Evolutionary conservation across 805 yeast species (phyloP).

Genomic region (Kluyveromyces nonfermentans): DNA sequence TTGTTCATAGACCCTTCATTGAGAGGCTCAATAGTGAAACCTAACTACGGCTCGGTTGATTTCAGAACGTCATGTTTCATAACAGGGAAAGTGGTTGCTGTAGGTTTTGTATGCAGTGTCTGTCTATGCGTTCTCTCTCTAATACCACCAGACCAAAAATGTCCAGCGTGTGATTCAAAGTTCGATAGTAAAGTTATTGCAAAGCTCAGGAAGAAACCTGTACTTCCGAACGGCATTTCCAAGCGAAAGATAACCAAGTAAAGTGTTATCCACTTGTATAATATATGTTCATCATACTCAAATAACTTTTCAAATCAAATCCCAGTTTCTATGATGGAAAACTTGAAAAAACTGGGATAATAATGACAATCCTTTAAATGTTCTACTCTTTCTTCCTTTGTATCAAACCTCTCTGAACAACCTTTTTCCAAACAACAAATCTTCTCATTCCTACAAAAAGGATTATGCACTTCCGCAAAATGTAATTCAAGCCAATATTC

Average conservation of each 20-base stretch:
- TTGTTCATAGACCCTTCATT: slow-evolving; percentile 80
- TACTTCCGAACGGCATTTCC: slow-evolving; percentile 34
- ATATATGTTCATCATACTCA: neutral
- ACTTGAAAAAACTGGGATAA: slow-evolving; percentile 10
- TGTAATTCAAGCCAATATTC: slow-evolving; percentile 37
- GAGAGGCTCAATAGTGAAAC: slow-evolving; percentile 65
- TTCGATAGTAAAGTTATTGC: slow-evolving; percentile 59
- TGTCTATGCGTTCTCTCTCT: slow-evolving; percentile 71
- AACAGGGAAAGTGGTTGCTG: slow-evolving; percentile 82
- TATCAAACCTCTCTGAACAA: slow-evolving; percentile 34
- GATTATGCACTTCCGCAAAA: slow-evolving; percentile 44
- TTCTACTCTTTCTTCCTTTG: slow-evolving; percentile 33
- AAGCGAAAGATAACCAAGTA: slow-evolving; percentile 15
- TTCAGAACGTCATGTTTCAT: slow-evolving; percentile 91
- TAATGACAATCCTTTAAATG: slow-evolving; percentile 45
- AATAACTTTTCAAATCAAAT: neutral
- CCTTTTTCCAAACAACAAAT: slow-evolving; percentile 35
- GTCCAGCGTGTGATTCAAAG: slow-evolving; percentile 80
- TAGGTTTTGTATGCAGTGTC: slow-evolving; percentile 92
- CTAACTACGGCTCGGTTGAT: slow-evolving; percentile 79
- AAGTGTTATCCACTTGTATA: too few species aligned
- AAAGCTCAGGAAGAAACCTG: slow-evolving; percentile 52
- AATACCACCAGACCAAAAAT: slow-evolving; percentile 54
- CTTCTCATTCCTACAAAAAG: slow-evolving; percentile 31
- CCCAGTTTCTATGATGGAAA: slow-evolving; percentile 6